phyloP scores from a whole-genome alignment of 2,329 filamentous ascomycete genomes.

The Aspergillus unguis region DNA sequence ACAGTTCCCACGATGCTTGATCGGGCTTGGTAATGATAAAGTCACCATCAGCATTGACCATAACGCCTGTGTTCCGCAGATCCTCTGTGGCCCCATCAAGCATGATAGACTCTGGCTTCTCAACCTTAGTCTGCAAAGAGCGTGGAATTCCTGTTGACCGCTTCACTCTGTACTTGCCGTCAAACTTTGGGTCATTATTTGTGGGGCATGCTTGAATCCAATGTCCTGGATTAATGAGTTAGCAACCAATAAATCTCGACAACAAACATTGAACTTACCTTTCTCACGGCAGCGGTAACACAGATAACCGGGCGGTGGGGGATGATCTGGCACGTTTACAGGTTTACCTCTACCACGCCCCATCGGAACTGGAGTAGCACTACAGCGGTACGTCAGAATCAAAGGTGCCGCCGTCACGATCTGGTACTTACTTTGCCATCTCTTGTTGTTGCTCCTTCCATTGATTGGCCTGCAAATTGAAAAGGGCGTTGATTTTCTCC shows the following conservation, averaged over 20 bases:
- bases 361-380: constrained; percentile 45
- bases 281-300: constrained; percentile 96
- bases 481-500: constrained; percentile 88
- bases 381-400: constrained; percentile 35
- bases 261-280: constrained; percentile 45
- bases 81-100: constrained; percentile 76
- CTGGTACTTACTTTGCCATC: constrained; percentile 67
- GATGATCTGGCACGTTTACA: constrained; percentile 80
- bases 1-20: constrained; percentile 93
- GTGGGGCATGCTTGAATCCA: constrained; percentile 98
- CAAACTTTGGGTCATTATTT: constrained; percentile 96
- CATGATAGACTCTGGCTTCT: constrained; percentile 75
- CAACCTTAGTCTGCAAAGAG: constrained; percentile 91
- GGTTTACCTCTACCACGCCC: constrained; percentile 37
- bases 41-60: constrained; percentile 96
- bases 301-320: constrained; percentile 88
- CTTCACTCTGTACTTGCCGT: constrained; percentile 89
- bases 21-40: constrained; percentile 96
- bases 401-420: not conserved
- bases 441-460: constrained; percentile 93
- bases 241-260: not conserved
- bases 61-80: constrained; percentile 79
- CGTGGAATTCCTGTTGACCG: constrained; percentile 94
- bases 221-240: constrained; percentile 58
- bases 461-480: constrained; percentile 82